Evolutionary conservation across 108 stramenopile genomes (phyloP).

Genomic region (Skeletonema costatum): DNA sequence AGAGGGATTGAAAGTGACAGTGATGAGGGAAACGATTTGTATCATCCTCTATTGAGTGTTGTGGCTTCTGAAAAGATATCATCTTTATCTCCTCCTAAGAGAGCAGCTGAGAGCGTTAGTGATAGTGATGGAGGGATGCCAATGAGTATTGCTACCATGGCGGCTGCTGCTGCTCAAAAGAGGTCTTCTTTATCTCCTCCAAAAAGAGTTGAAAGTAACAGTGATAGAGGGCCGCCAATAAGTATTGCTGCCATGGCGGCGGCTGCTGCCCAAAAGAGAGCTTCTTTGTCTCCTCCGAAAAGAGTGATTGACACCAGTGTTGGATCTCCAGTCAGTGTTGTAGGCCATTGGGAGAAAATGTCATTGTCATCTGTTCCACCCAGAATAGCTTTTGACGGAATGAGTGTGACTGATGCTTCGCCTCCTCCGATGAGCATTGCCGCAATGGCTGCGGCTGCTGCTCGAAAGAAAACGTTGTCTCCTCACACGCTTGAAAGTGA

Average conservation of each 20-base stretch:
- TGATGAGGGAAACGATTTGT: too few relatives aligned
- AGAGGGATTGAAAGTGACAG: too few relatives aligned
- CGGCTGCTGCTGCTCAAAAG: slow-evolving; percentile 3
- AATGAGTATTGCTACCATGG: slow-evolving; percentile 5
- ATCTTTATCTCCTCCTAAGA: too few relatives aligned
- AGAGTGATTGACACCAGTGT: neutral
- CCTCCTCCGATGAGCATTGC: neutral
- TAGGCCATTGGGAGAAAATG: too few relatives aligned
- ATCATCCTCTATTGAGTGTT: too few relatives aligned
- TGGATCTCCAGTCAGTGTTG: too few relatives aligned
- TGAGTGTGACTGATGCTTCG: neutral
- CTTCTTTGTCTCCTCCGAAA: neutral
- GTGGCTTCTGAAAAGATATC: too few relatives aligned
- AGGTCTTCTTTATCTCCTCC: neutral
- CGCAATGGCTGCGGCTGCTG: neutral
- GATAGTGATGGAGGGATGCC: neutral
- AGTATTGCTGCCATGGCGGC: neutral
- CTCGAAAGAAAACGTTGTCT: neutral
- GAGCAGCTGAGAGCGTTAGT: neutral
- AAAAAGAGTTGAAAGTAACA: neutral
- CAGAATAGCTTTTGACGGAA: neutral
- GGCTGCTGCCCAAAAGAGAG: neutral
- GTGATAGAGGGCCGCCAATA: neutral
- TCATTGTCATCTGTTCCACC: neutral
- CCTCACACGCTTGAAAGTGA: neutral